A percentile compares a stretch with the other conserved stretches of the same genome.
phyloP scores from a whole-genome alignment of 257 asterid species.

The Salvia splendens region DNA sequence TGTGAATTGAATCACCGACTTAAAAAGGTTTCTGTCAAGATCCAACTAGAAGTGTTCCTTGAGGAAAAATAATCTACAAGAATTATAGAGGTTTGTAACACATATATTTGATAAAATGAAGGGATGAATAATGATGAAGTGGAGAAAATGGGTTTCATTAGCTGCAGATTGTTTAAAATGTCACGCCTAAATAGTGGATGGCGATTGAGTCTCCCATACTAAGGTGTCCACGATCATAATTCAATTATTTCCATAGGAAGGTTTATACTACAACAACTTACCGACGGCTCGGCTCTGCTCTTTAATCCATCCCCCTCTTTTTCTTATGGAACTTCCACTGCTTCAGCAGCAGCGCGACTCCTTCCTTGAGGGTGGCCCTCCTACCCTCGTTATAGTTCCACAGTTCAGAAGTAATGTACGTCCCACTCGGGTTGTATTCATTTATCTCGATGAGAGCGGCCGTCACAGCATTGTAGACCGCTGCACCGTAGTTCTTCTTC shows the following conservation, averaged over 20 bases:
- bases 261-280: constrained; percentile 15
- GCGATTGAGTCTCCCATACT: constrained; percentile 27
- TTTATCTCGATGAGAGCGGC: constrained; percentile 57
- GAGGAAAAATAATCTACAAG: no score
- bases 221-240: constrained; percentile 31
- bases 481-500: constrained; percentile 49
- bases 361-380: constrained; percentile 68
- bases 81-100: no score
- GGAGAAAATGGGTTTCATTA: constrained; percentile 10
- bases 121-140: constrained; percentile 11
- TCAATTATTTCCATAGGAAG: constrained; percentile 26
- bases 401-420: constrained; percentile 57
- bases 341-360: constrained; percentile 51
- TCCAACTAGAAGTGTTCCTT: no score
- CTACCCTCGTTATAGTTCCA: constrained; percentile 68
- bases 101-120: no score
- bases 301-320: constrained; percentile 32
- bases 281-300: not conserved
- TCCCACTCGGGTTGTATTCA: constrained; percentile 79
- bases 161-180: not conserved
- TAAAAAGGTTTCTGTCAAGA: no score
- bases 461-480: constrained; percentile 62
- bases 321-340: constrained; percentile 44
- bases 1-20: no score
- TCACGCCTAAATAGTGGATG: not conserved